A percentile compares a stretch with the other conserved stretches of the same genome.
phyloP scores from a whole-genome alignment of 768 basidiomycete genomes.

The Clitopilus passeckerianus region DNA sequence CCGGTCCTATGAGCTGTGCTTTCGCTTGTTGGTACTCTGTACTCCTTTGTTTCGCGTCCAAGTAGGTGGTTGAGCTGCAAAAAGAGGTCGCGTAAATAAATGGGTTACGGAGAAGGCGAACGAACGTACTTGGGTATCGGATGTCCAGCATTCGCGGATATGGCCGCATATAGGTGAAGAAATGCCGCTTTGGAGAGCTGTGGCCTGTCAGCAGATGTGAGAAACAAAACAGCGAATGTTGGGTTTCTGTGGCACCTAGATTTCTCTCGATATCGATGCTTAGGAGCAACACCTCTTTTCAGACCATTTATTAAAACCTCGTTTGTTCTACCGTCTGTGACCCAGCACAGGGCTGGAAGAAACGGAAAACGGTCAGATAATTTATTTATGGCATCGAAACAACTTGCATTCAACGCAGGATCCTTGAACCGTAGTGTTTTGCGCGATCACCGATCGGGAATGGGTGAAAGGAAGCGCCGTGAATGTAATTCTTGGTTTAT shows the following conservation, averaged over 20 bases:
- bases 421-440: constrained; percentile 19
- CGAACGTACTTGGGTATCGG: not conserved
- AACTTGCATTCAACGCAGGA: constrained; percentile 70
- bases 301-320: constrained; percentile 78
- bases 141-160: not conserved
- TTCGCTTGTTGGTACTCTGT: not conserved
- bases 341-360: constrained; percentile 66
- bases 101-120: not conserved
- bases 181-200: constrained; percentile 48
- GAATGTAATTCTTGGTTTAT: constrained; percentile 50
- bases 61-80: not conserved
- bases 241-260: constrained; percentile 39
- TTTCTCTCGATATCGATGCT: constrained; percentile 58
- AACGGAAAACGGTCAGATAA: not conserved
- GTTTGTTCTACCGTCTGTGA: constrained; percentile 40
- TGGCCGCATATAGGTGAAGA: constrained; percentile 37
- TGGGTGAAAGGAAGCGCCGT: constrained; percentile 57
- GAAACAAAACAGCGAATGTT: too few relatives aligned
- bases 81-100: not conserved
- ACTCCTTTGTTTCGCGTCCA: not conserved
- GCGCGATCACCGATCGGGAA: constrained; percentile 35
- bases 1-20: not conserved
- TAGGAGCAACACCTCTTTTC: constrained; percentile 72
- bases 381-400: not conserved
- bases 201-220: constrained; percentile 31